Evolutionary conservation across 345 rosid species (phyloP), one percentile per base, ranked within the genome.

Genomic region (Hypericum perforatum): DNA sequence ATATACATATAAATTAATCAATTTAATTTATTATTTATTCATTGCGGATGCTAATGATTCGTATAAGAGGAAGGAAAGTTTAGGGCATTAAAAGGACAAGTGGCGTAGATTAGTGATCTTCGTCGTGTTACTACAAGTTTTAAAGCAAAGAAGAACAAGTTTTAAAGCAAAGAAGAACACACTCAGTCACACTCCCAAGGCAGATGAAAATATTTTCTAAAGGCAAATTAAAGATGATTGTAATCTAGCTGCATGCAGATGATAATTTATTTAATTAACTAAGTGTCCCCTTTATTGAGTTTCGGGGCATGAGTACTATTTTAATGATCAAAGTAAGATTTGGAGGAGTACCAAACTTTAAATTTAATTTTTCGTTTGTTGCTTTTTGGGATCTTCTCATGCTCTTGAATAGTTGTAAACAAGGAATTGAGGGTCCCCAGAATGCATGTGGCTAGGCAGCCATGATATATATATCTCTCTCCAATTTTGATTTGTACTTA

Each of bases 311-410:
- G 56, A 53, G 51, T 61, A 63, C 63, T 54, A 16, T 22, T 50
- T 39, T 48, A 43, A 60, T 59, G 39, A 43, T 22, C 32, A 39
- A 49, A 59, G 58, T 54, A 60, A 67, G 50, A 60, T 69, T 41
- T 44, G 41, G 32, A 53, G 44, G 37, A 57, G 51, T 46, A 43
- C 7, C 37, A 22, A 22, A 22, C 32, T 22, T 22, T 1, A 22
- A 22, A 14, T 32, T 44, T 15, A 42, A 22, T 53, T 39, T 15
- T 57, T 44, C 44, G 46, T 67, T 54, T 40, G 51, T 59, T 66
- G 40, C 67, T 67, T 77, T 75, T 70, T 68, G 81, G 82, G 83
- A 81, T 81, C 77, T 73, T 63, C 76, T 70, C 63, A 67, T 63
- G 58, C 68, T 58, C 53, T 53, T 49, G 45, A 7, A 42, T 42